phyloP scores from a whole-genome alignment of 371 early-diverging fungal species.

The Blakeslea trispora region DNA sequence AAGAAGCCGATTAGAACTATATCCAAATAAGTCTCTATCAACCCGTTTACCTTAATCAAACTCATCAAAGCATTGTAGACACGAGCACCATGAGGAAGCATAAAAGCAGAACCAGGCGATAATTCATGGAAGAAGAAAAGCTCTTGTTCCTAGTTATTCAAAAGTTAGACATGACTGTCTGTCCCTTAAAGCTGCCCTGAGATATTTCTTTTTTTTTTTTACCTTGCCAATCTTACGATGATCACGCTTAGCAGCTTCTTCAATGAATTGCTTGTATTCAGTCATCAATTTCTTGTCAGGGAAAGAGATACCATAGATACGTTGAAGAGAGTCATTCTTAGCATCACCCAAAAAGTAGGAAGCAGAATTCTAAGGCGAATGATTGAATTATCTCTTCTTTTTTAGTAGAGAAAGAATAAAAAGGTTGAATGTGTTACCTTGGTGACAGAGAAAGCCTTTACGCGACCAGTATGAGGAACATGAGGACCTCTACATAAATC shows the following conservation, averaged over 20 bases:
- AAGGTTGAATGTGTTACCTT: constrained; percentile 56
- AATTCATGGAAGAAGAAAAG: constrained; percentile 98
- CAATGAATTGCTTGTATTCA: constrained; percentile 92
- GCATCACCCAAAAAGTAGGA: constrained; percentile 99
- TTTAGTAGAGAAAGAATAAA: no score
- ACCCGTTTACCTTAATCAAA: constrained; percentile 65
- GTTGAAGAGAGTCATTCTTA: constrained; percentile 96
- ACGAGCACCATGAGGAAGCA: constrained; percentile 96
- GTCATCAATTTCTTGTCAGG: constrained; percentile 96
- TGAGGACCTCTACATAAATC: constrained; percentile 99
- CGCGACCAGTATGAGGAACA: constrained; percentile 92
- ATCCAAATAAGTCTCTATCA: no score
- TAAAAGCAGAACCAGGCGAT: constrained; percentile 97
- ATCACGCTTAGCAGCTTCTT: constrained; percentile 97
- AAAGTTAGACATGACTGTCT: constrained; percentile 8
- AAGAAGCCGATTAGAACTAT: no score
- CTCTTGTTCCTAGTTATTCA: constrained; percentile 88
- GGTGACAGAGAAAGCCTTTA: constrained; percentile 94
- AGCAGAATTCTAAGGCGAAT: constrained; percentile 97
- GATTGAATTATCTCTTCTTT: no score
- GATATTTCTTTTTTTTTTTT: no score
- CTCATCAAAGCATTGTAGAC: constrained; percentile 95
- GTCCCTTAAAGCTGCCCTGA: no score
- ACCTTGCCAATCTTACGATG: constrained; percentile 95
- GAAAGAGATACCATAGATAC: constrained; percentile 99